Evolutionary conservation across 2,329 filamentous ascomycete species (phyloP), one percentile per base, ranked within the genome.

Genomic region (Fusarium poae): DNA sequence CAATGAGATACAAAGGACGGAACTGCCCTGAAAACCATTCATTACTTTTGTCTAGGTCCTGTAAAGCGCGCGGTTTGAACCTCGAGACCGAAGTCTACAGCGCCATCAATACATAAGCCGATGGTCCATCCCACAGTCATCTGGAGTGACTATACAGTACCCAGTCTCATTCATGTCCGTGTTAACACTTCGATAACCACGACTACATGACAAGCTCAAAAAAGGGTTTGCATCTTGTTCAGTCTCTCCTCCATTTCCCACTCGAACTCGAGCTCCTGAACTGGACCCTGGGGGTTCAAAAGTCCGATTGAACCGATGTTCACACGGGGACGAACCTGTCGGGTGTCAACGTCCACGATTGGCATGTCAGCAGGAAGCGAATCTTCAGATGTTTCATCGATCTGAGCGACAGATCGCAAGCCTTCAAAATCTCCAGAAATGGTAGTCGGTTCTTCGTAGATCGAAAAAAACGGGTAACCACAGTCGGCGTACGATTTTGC

Each of bases 191-290:
- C 13, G 12, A 15, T 13, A 15, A 32, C 30, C 4, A 6, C 16
- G 9, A 35, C 16, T 35, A 35, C 32, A 35, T 35, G 7, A 7
- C 32, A 16, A 12, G n/a, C 15, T 25, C 12, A 53, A 1, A 53
- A 8, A 3, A 12, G 12, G 16, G 16, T 20, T 1, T 2, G 5
- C 29, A 43, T 44, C 1, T 2, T 5, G 3, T 2, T 5, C 6
- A 44, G 2, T 3, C 34, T 37, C 4, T 35, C n/a, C 2, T 6
- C 5, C 4, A 62, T 1, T 5, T 58, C 59, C 42, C 59, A 58
- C 7, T 20, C 16, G 0, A 58, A 18, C 13, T 39, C 21, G 3
- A 62, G 27, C 13, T 23, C 29, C 5, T 11, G 5, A 2, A 21
- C 8, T 1, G 46, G 12, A 1, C 29, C 42, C 1, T 21, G 6